Conservation (phyloP, 345 rosid genomes). For the Salix purpurea region DNA sequence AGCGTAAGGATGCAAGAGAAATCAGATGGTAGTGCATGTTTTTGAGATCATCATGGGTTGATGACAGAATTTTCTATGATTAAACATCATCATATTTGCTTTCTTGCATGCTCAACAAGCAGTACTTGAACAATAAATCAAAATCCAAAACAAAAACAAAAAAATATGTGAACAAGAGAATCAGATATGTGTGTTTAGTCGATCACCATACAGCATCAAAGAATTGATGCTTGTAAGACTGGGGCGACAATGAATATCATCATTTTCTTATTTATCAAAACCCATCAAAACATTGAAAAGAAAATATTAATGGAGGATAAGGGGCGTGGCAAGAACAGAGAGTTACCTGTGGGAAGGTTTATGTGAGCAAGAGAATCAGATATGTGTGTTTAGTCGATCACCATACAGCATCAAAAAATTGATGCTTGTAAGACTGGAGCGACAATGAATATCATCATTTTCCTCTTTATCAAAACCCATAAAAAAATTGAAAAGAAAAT, state of each 20-base stretch:
- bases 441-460: slow-evolving; percentile 15
- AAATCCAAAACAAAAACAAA: neutral
- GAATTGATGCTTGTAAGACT: slow-evolving; percentile 19
- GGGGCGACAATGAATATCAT: slow-evolving; percentile 21
- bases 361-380: slow-evolving; percentile 4
- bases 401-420: slow-evolving; percentile 12
- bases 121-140: neutral
- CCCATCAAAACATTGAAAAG: neutral
- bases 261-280: neutral
- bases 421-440: slow-evolving; percentile 26
- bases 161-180: neutral
- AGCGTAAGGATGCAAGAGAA: neutral
- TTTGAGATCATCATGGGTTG: slow-evolving; percentile 9
- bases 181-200: slow-evolving; percentile 9
- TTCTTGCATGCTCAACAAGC: neutral
- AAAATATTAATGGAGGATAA: neutral
- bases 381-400: slow-evolving; percentile 3
- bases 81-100: slow-evolving; percentile 6
- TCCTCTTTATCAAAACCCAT: neutral
- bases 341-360: neutral
- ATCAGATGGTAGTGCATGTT: slow-evolving; percentile 23
- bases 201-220: slow-evolving; percentile 17
- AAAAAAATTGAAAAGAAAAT: neutral
- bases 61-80: slow-evolving; percentile 4
- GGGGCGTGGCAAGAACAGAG: neutral